Percentiles rank a stretch among this genome's conserved stretches.
phyloP scores from a whole-genome alignment of 495 filamentous ascomycete genomes.

The Copromyces sp. region DNA sequence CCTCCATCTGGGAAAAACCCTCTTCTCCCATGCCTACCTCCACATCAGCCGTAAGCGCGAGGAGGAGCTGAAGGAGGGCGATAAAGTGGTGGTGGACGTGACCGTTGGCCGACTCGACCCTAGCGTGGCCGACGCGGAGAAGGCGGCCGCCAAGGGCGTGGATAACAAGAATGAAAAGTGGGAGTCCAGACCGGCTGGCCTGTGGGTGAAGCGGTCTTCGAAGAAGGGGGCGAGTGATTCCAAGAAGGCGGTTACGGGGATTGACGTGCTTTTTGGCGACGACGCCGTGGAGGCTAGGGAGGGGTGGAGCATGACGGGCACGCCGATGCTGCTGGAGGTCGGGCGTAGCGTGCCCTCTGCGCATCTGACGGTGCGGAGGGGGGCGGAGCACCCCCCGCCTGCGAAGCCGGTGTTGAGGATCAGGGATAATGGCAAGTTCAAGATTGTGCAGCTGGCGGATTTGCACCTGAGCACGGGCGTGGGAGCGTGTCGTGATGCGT shows the following conservation, averaged over 20 bases:
- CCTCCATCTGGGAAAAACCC: constrained; percentile 64
- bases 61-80: constrained; percentile 62
- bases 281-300: constrained; percentile 84
- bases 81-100: constrained; percentile 77
- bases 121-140: constrained; percentile 21
- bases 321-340: constrained; percentile 55
- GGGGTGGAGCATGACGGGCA: constrained; percentile 69
- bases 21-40: constrained; percentile 71
- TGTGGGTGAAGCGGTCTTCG: constrained; percentile 79
- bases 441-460: constrained; percentile 91
- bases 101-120: constrained; percentile 67
- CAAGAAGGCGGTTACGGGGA: constrained; percentile 62
- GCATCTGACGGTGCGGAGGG: constrained; percentile 67
- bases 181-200: constrained; percentile 68
- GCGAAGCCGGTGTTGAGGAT: constrained; percentile 65
- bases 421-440: constrained; percentile 84
- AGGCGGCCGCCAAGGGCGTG: constrained; percentile 43
- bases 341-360: constrained; percentile 52
- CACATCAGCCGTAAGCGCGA: constrained; percentile 81
- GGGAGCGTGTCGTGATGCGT: constrained; percentile 71
- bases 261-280: constrained; percentile 87
- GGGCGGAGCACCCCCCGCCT: constrained; percentile 40
- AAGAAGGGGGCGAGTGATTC: constrained; percentile 73
- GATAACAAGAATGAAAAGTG: constrained; percentile 47
- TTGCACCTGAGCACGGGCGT: constrained; percentile 84